Percentiles rank a stretch among this genome's conserved stretches.
Conservation (phyloP, 176 grass and related monocot species). For the Oryza glumipatula region DNA sequence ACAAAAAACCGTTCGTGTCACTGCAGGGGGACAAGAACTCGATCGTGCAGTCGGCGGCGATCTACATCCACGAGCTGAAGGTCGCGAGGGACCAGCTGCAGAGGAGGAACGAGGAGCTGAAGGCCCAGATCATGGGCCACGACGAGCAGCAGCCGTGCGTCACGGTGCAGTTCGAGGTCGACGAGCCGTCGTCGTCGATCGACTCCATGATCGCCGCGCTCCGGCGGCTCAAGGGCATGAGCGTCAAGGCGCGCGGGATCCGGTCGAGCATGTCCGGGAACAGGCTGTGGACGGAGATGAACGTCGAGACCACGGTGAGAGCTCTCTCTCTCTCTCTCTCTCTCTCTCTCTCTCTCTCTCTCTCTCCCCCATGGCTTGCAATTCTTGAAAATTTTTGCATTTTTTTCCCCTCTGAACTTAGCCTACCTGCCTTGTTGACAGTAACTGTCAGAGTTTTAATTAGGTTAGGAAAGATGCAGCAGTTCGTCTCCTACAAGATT, state of each 20-base stretch:
- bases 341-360: too few relatives aligned
- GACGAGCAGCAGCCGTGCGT: conserved; percentile 47
- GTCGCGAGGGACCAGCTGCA: conserved; percentile 53
- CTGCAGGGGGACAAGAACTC: conserved; percentile 80
- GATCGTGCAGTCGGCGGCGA: conserved; percentile 70
- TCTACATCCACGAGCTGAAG: conserved; percentile 68
- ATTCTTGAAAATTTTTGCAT: not conserved
- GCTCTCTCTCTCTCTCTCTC: not conserved
- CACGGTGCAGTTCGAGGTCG: conserved; percentile 68
- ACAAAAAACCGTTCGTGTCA: not conserved
- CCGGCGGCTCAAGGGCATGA: conserved; percentile 63
- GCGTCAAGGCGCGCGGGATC: conserved; percentile 65
- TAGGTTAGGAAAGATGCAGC: not conserved
- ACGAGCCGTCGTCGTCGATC: conserved; percentile 57
- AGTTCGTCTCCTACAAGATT: not conserved
- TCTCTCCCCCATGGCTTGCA: not conserved
- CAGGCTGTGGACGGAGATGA: conserved; percentile 57
- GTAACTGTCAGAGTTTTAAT: not conserved
- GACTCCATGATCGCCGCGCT: conserved; percentile 84
- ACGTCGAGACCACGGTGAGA: conserved; percentile 75
- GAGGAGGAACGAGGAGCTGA: conserved; percentile 62
- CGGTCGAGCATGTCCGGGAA: conserved; percentile 42
- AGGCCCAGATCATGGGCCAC: conserved; percentile 58
- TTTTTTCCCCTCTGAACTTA: not conserved
- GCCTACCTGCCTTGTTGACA: conserved; percentile 9